These are phyloP conservation scores for Kodamaea alishanica DNA, from an alignment of 1,139 yeast species.

Conservation along the genomic window DNA sequence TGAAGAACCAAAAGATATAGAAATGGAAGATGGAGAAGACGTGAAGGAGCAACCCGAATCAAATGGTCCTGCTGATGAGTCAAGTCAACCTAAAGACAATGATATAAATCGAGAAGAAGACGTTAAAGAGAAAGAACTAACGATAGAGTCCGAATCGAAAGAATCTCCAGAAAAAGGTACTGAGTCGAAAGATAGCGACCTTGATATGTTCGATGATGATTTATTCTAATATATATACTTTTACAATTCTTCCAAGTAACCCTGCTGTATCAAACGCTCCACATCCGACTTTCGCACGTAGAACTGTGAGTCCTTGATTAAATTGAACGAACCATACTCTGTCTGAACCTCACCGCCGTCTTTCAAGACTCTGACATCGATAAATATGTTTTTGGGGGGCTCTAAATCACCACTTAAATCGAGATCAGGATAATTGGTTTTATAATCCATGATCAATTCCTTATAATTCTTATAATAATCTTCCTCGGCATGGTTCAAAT, in stretches of 20 bases:
- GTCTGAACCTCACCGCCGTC: slow-evolving; percentile 98
- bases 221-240: slow-evolving; percentile 3
- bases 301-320: slow-evolving; percentile 94
- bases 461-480: slow-evolving; percentile 72
- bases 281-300: slow-evolving; percentile 93
- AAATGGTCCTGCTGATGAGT: too few species aligned
- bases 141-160: neutral
- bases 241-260: slow-evolving; percentile 74
- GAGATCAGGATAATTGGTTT: slow-evolving; percentile 77
- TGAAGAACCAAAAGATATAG: neutral
- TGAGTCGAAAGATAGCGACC: slow-evolving; percentile 4
- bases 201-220: slow-evolving; percentile 10
- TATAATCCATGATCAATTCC: slow-evolving; percentile 69
- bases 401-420: slow-evolving; percentile 83
- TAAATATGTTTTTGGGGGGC: slow-evolving; percentile 88
- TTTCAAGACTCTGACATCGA: slow-evolving; percentile 87
- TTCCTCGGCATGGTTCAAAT: slow-evolving; percentile 73
- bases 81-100: neutral
- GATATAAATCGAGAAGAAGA: neutral
- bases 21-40: neutral
- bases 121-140: neutral
- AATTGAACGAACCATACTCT: slow-evolving; percentile 91
- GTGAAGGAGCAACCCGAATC: neutral
- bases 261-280: slow-evolving; percentile 90
- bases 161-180: neutral